Percentiles rank a stretch among this genome's conserved stretches.
Evolutionary conservation across 352 stramenopile species (phyloP).

Genomic region (Pythium sp.): DNA sequence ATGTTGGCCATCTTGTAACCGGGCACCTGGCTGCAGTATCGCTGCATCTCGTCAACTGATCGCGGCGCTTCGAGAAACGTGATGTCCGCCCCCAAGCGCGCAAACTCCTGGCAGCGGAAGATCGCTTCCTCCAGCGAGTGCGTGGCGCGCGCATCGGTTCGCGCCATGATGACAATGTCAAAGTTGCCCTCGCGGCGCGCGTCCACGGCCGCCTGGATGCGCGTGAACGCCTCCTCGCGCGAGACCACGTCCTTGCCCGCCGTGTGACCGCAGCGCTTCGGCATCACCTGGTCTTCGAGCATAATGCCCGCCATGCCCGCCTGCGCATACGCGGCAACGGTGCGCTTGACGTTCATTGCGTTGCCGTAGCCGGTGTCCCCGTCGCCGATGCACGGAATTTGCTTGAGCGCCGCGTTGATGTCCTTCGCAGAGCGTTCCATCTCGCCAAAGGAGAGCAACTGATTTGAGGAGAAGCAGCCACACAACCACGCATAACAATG

Average conservation of each 20-base stretch:
- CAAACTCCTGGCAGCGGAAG: slow-evolving; percentile 89
- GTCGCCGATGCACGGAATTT: slow-evolving; percentile 78
- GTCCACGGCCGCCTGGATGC: slow-evolving; percentile 89
- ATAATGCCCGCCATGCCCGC: slow-evolving; percentile 93
- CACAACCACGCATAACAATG: background rate
- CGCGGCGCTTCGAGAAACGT: slow-evolving; percentile 94
- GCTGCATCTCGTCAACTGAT: slow-evolving; percentile 89
- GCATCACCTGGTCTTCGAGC: slow-evolving; percentile 93
- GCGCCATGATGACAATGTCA: slow-evolving; percentile 93
- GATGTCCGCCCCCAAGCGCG: slow-evolving; percentile 90
- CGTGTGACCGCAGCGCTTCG: slow-evolving; percentile 93
- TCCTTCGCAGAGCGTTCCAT: slow-evolving; percentile 44
- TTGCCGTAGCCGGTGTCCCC: slow-evolving; percentile 93
- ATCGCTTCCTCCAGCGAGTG: slow-evolving; percentile 92
- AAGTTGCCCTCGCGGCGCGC: slow-evolving; percentile 81
- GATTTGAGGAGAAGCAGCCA: slow-evolving; percentile 22
- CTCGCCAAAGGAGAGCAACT: slow-evolving; percentile 68
- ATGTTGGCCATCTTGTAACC: slow-evolving; percentile 85
- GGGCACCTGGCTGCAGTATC: slow-evolving; percentile 87
- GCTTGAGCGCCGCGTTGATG: slow-evolving; percentile 42
- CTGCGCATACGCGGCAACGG: slow-evolving; percentile 88
- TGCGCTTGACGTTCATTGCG: slow-evolving; percentile 92
- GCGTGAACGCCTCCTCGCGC: slow-evolving; percentile 82
- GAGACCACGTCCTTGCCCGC: slow-evolving; percentile 87
- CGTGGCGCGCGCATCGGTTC: slow-evolving; percentile 90